A percentile compares a stretch with the other conserved stretches of the same genome.
These are phyloP conservation scores for Chlamydomonas schloesseri DNA, from an alignment of 139 green algal species.

Conservation along the genomic window DNA sequence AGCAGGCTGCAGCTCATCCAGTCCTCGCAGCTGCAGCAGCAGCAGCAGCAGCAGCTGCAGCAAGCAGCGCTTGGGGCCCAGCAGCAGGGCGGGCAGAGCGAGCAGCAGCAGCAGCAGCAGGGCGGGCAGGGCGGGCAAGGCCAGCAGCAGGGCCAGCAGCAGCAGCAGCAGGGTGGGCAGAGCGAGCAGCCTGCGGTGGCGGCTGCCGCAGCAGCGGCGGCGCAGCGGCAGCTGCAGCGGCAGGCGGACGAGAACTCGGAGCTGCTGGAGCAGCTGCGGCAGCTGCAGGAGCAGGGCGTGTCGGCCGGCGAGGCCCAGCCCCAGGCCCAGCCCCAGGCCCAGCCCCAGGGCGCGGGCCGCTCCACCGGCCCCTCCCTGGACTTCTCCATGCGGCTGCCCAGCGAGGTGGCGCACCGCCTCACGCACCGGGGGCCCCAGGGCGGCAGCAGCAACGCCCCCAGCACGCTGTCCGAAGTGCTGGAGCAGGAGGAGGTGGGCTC, in stretches of 20 bases:
- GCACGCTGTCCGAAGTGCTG: too few species aligned
- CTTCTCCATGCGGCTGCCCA: too few species aligned
- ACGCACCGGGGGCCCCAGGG: too few species aligned
- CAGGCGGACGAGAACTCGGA: background rate
- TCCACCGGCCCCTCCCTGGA: too few species aligned
- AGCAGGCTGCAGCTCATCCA: constrained; percentile 18
- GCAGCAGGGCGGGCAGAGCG: too few species aligned
- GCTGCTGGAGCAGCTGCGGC: background rate
- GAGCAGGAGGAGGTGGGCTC: background rate
- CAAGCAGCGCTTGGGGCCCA: too few species aligned
- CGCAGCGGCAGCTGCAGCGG: background rate
- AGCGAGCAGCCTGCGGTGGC: too few species aligned
- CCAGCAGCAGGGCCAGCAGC: background rate
- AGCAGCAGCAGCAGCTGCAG: background rate
- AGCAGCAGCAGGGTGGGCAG: background rate
- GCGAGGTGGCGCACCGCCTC: too few species aligned
- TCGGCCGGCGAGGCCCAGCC: background rate
- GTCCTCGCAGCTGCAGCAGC: background rate
- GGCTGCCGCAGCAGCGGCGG: too few species aligned
- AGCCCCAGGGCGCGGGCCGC: too few species aligned
- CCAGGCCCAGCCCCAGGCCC: too few species aligned
- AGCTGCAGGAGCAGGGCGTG: background rate
- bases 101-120: background rate
- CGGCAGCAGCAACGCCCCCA: too few species aligned
- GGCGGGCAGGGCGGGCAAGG: background rate